phyloP scores from a whole-genome alignment of 2,329 filamentous ascomycete species.

The Trichothecium sympodiale region DNA sequence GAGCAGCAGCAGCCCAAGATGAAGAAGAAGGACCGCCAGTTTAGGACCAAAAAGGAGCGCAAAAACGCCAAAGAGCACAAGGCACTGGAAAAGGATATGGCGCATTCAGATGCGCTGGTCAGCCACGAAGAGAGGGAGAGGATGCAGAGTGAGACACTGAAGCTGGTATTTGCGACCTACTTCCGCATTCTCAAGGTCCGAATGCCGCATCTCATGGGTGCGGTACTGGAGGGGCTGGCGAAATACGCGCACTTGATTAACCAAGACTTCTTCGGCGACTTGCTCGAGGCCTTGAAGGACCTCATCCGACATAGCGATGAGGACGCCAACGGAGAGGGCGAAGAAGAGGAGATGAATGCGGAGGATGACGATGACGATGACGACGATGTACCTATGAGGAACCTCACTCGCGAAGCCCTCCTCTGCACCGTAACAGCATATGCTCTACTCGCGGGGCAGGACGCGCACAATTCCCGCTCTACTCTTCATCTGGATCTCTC shows the following conservation, averaged over 20 bases:
- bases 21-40: conserved; percentile 66
- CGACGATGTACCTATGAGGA: conserved; percentile 42
- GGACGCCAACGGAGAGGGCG: conserved; percentile 29
- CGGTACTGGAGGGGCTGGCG: conserved; percentile 85
- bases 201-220: conserved; percentile 81
- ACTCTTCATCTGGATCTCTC: conserved; percentile 81
- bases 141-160: conserved; percentile 91
- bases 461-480: conserved; percentile 72
- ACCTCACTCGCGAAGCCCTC: conserved; percentile 74
- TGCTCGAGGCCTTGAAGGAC: conserved; percentile 89
- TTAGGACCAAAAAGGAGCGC: conserved; percentile 77
- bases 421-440: conserved; percentile 95
- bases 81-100: conserved; percentile 83
- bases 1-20: conserved; percentile 36
- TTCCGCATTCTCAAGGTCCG: conserved; percentile 87
- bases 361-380: conserved; percentile 31
- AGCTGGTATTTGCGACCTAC: conserved; percentile 90
- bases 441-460: conserved; percentile 89
- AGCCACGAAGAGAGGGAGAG: conserved; percentile 85
- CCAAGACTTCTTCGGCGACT: conserved; percentile 95
- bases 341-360: conserved; percentile 29
- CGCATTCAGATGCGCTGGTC: conserved; percentile 80
- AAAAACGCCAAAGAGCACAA: conserved; percentile 82
- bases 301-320: conserved; percentile 68
- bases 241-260: conserved; percentile 96